These are phyloP conservation scores for Dioscorea dumetorum DNA, from an alignment of 106 monocot genomes.

Conservation along the genomic window DNA sequence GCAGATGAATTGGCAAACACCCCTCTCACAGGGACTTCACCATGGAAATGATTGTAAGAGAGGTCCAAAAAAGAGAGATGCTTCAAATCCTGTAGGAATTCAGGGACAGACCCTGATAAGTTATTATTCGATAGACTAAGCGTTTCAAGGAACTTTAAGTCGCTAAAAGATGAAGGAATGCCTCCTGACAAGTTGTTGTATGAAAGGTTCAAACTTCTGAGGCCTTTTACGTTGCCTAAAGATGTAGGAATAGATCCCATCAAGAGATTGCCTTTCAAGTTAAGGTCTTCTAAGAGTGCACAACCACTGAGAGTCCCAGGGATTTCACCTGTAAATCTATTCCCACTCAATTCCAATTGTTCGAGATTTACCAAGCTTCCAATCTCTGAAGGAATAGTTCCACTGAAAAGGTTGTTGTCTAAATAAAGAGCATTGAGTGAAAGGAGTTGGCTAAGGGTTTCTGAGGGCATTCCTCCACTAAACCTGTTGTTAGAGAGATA, in stretches of 20 bases:
- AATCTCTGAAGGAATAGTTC: constrained; percentile 20
- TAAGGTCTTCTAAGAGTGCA: constrained; percentile 14
- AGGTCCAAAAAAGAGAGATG: constrained; percentile 12
- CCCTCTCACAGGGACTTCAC: neutral
- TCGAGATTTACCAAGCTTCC: constrained; percentile 17
- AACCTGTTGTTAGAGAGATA: constrained; percentile 8
- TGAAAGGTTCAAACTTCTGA: no score
- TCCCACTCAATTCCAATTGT: constrained; percentile 14
- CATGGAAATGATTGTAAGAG: neutral
- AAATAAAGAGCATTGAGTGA: constrained; percentile 6
- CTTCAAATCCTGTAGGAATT: constrained; percentile 9
- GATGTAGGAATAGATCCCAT: constrained; percentile 24
- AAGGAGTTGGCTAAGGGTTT: neutral
- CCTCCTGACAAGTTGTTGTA: no score
- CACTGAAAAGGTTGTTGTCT: constrained; percentile 20
- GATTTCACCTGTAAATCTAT: constrained; percentile 29
- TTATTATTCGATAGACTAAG: constrained; percentile 37
- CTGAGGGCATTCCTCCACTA: constrained; percentile 9
- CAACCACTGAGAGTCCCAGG: constrained; percentile 24
- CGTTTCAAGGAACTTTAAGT: constrained; percentile 12
- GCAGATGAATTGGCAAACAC: constrained; percentile 1
- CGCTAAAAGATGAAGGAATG: no score
- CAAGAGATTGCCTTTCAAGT: constrained; percentile 27
- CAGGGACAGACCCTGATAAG: constrained; percentile 30
- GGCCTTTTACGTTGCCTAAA: neutral